phyloP scores from a whole-genome alignment of 495 filamentous ascomycete genomes.

The Penicillium macrosclerotiorum region DNA sequence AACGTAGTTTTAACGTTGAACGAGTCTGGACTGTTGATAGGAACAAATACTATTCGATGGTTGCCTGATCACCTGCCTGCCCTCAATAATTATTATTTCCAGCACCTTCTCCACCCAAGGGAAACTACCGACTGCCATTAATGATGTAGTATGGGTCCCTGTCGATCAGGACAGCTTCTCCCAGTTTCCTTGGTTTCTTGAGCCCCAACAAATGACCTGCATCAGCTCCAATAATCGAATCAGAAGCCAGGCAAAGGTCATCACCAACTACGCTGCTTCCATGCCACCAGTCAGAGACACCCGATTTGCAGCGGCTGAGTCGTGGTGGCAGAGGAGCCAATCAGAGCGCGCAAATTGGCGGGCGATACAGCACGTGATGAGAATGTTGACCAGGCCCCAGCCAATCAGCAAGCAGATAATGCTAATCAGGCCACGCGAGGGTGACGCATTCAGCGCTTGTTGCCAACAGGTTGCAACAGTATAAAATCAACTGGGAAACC shows the following conservation, averaged over 20 bases:
- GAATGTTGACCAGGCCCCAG: too few species aligned
- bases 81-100: too few species aligned
- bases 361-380: constrained; percentile 11
- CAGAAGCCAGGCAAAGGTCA: constrained; percentile 6
- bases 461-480: too few species aligned
- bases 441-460: constrained; percentile 15
- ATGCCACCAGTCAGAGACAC: constrained; percentile 4
- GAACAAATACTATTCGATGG: too few species aligned
- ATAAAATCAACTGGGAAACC: too few species aligned
- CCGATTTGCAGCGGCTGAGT: background rate
- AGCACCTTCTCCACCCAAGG: too few species aligned
- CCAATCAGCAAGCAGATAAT: constrained; percentile 32
- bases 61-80: too few species aligned
- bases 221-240: constrained; percentile 3
- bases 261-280: background rate
- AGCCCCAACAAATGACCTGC: background rate
- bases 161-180: too few species aligned
- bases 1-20: too few species aligned
- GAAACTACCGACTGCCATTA: too few species aligned
- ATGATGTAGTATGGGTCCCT: too few species aligned
- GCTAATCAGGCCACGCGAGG: constrained; percentile 22
- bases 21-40: too few species aligned
- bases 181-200: background rate
- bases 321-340: constrained; percentile 1
- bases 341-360: constrained; percentile 5